Percentiles rank a stretch among this genome's conserved stretches.
phyloP scores from a whole-genome alignment of 2,329 filamentous ascomycete genomes.

The Arthrocladium fulminans region DNA sequence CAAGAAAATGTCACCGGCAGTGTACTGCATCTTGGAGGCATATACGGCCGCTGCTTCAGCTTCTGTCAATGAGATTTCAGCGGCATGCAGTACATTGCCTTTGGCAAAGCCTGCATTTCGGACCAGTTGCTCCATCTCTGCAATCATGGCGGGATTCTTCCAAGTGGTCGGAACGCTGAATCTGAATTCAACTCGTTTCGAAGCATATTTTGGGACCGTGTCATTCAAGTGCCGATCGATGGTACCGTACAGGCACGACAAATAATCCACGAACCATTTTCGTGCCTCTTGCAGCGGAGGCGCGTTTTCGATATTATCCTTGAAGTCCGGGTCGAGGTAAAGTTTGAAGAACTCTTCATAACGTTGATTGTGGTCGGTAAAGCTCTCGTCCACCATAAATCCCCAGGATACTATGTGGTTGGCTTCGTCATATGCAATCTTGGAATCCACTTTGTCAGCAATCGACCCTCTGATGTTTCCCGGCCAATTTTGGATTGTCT shows the following conservation, averaged over 20 bases:
- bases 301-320: slow-evolving; percentile 16
- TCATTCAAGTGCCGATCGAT: slow-evolving; percentile 18
- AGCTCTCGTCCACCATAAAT: slow-evolving; percentile 23
- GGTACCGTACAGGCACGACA: slow-evolving; percentile 20
- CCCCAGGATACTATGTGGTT: slow-evolving; percentile 21
- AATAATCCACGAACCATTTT: slow-evolving; percentile 21
- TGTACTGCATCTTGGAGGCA: slow-evolving; percentile 24
- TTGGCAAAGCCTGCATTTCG: slow-evolving; percentile 23
- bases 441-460: slow-evolving; percentile 79
- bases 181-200: slow-evolving; percentile 24
- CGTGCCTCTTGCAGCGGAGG: slow-evolving; percentile 16
- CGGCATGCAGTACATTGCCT: slow-evolving; percentile 25
- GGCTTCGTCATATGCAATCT: slow-evolving; percentile 22
- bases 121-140: slow-evolving; percentile 22
- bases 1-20: slow-evolving; percentile 34
- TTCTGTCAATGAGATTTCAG: slow-evolving; percentile 39
- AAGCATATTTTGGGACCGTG: slow-evolving; percentile 14
- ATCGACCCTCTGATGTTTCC: slow-evolving; percentile 70
- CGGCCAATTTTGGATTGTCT: slow-evolving; percentile 30
- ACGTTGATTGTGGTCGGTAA: slow-evolving; percentile 14
- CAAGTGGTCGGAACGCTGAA: slow-evolving; percentile 31
- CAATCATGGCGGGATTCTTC: slow-evolving; percentile 25
- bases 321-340: slow-evolving; percentile 22
- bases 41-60: slow-evolving; percentile 44
- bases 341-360: slow-evolving; percentile 25